Base-by-base conservation (phyloP, 169 alveolate genomes). In the Ophryocystis elektroscirrha region DNA sequence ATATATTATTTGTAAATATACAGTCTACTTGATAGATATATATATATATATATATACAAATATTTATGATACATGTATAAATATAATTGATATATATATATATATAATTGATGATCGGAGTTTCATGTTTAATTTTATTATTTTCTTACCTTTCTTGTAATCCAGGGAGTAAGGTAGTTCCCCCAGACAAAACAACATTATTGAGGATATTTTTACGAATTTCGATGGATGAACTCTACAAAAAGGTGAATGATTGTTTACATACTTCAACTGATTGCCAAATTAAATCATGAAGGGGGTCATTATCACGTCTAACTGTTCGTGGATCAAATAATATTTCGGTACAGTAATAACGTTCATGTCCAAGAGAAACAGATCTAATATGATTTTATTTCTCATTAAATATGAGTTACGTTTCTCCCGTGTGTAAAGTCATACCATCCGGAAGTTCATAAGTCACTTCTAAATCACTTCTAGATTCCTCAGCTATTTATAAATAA, bases 251-350 rank as follows among this genome's bases (percentile, higher is more conserved):
- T 12, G 22, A 12, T n/a, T n/a, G 39, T 12, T 12, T 32, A 37
- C 42, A 27, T n/a, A 47, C 57, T 37, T 46, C 53, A 25, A 66
- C 59, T 1, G 75, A 66, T 3, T 56, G 57, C 75, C 61, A 56
- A n/a, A 66, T 51, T 16, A 66, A 50, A 30, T 61, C 71, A 43
- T 51, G 58, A 18, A 66, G 58, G 6, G 75, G 63, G 7, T 54
- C 69, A 45, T 51, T 59, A 56, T 66, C 75, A 24, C 71, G 35
- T 51, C 54, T 48, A 20, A 60, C 53, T 18, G 65, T 58, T 43
- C 53, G 59, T n/a, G 76, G 74, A 44, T 65, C 63, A 47, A 71
- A 71, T n/a, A 71, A 52, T 22, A 62, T 68, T 48, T 71, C 80
- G 1, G 80, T 62, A 19, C 73, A 69, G 50, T 61, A 67, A 16